Evolutionary conservation across 2,329 filamentous ascomycete species (phyloP), one percentile per base, ranked within the genome.

Genomic region (Coniochaeta prunicola): DNA sequence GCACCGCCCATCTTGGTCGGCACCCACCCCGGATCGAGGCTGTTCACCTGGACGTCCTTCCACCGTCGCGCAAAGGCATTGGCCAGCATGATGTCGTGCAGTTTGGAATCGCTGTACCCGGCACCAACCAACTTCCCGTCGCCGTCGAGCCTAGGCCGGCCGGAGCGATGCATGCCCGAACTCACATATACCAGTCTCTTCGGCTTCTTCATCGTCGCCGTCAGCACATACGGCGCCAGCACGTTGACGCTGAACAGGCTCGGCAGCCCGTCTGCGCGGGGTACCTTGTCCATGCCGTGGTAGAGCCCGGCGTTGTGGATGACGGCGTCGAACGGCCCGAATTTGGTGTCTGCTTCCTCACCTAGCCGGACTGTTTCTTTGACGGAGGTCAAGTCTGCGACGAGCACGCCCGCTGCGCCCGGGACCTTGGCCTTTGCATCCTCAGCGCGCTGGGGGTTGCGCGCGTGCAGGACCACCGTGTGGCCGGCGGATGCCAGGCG

Each of bases 231-330:
- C 0, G 83, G 82, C 17, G 83, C 81, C 0, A 86, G 64, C 0
- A 76, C 81, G 63, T 86, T 86, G 53, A 84, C 80, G 0, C 80
- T 75, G 54, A 83, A 80, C 1, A 83, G 71, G 1, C 74, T 72
- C 0, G 80, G 77, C 24, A 82, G 61, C 2, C 67, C 67, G n/a
- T 67, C 67, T 31, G 76, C 57, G 65, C 69, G 60, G 69, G 74
- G 45, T 24, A 65, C 57, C 13, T 57, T 50, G 28, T 64, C 61
- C 67, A 73, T 62, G 17, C 76, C 76, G 31, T 68, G 69, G 58
- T 77, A 78, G 26, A 82, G 63, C 2, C 81, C 82, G 0, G 83
- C 83, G 61, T 85, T 86, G 71, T 85, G 82, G 19, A 86, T 74
- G 15, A 86, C 72, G 26, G 75, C 73, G 65, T 86, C 83, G 65